Percentiles rank a stretch among this genome's conserved stretches.
Conservation (phyloP, 495 filamentous ascomycete genomes). For the Delitschia confertaspora region DNA sequence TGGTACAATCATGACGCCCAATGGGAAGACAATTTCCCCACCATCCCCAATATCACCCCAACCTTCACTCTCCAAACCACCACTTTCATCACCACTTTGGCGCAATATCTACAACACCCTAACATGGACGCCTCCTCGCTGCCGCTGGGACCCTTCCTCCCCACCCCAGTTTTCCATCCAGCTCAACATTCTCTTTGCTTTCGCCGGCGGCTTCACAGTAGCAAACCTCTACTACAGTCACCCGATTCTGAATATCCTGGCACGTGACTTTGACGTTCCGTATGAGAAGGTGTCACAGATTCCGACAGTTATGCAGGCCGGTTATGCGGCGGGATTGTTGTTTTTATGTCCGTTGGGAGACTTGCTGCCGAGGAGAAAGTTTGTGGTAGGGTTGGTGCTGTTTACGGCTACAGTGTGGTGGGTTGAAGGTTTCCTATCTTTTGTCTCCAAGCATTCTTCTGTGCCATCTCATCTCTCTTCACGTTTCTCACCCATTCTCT, state of each 20-base stretch:
- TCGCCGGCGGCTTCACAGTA: conserved; percentile 48
- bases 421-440: conserved; percentile 4
- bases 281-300: conserved; percentile 43
- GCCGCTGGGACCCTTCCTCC: conserved; percentile 48
- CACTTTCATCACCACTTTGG: conserved; percentile 11
- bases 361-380: conserved; percentile 57
- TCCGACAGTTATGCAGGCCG: conserved; percentile 72
- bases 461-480: no score
- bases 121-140: conserved; percentile 47
- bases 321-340: conserved; percentile 66
- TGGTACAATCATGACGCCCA: no score
- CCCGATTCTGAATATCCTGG: conserved; percentile 57
- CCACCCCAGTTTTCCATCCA: conserved; percentile 51
- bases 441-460: no score
- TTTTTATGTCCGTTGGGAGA: conserved; percentile 75
- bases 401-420: conserved; percentile 59
- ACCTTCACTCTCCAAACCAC: background rate
- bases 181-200: conserved; percentile 52
- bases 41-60: background rate
- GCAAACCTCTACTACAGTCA: conserved; percentile 69
- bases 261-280: conserved; percentile 50
- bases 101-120: conserved; percentile 32
- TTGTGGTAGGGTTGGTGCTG: conserved; percentile 57
- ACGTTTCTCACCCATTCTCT: background rate
- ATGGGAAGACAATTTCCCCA: background rate